Base-by-base conservation (phyloP, 768 basidiomycete genomes). In the Chalciporus sphaerocephalus region DNA sequence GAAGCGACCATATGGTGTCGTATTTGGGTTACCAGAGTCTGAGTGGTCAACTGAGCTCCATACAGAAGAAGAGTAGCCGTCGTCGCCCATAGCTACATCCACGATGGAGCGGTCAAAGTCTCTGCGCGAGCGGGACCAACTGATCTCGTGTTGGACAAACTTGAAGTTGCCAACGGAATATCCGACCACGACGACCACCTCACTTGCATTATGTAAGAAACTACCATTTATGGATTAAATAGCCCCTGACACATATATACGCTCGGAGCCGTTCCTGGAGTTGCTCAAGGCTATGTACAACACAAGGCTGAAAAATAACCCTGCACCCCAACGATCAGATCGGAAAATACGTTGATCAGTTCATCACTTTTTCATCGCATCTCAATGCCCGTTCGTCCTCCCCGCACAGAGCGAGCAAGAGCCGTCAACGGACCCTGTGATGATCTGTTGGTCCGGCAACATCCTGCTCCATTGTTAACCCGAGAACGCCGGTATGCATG, bases 1-100 rank as follows among this genome's bases (percentile, higher is more conserved):
- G 28, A 70, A 69, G 34, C 70, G 60, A 46, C 66, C 67, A 51
- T 74, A 65, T 18, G 56, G 50, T n/a, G 55, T n/a, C 33, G 42
- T 60, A 55, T 3, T 55, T 48, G 18, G 56, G 46, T 69, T 67
- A 39, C 72, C 72, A 42, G 69, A 66, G 53, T 79, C 76, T 36
- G 75, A 74, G 44, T 74, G 71, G 65, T 79, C 74, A 46, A 68
- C 55, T 44, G 69, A 71, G 57, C 80, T 76, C 76, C 76, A 75
- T 52, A 71, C 69, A 38, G 73, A 71, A 50, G 78, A 69, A 33
- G 71, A 65, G 56, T 78, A 74, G n/a, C 70, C 66, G 48, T 75
- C 73, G 49, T 74, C 72, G 45, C 68, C 71, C 72, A 73, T 73
- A 25, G 25, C 54, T 34, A 61, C 66, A 65, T 66, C 46, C 66